These are phyloP conservation scores for Boletales sp. DNA, from an alignment of 768 basidiomycete genomes.

Conservation along the genomic window DNA sequence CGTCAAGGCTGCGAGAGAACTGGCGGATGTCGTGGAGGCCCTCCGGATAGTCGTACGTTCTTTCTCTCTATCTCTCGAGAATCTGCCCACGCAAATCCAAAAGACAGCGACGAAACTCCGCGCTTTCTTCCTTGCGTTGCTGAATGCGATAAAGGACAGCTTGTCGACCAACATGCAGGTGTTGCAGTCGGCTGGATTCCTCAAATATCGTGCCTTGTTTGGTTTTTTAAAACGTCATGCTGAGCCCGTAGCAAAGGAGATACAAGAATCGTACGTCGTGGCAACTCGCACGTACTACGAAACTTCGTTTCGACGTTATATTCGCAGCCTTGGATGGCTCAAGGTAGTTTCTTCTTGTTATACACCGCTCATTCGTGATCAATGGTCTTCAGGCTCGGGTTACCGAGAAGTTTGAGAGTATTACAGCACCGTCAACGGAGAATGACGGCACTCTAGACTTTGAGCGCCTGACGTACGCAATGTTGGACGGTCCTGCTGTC, in stretches of 20 bases:
- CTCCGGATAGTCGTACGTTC: conserved; percentile 78
- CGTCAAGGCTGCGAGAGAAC: conserved; percentile 82
- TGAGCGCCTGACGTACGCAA: conserved; percentile 61
- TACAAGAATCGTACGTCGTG: conserved; percentile 82
- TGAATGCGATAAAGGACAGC: conserved; percentile 77
- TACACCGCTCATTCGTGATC: neutral
- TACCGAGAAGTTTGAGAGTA: conserved; percentile 64
- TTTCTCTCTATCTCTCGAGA: neutral
- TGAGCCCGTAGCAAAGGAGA: conserved; percentile 74
- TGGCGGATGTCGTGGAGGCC: conserved; percentile 82
- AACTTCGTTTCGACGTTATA: conserved; percentile 90
- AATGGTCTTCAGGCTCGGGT: conserved; percentile 50
- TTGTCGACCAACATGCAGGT: conserved; percentile 93
- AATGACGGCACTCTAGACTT: conserved; percentile 42
- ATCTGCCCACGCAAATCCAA: neutral
- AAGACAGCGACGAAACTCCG: conserved; percentile 91
- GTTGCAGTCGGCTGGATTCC: conserved; percentile 79
- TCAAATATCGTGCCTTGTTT: conserved; percentile 81
- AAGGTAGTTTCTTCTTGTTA: conserved; percentile 45
- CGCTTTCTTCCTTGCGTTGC: conserved; percentile 75
- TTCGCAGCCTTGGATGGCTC: conserved; percentile 73
- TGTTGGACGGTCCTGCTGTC: conserved; percentile 76
- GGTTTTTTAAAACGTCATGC: conserved; percentile 84
- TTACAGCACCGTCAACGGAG: conserved; percentile 47
- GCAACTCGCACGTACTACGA: conserved; percentile 91